Evolutionary conservation across 1,284 basidiomycete genomes (phyloP).

Genomic region (Leccinum subrobustum): DNA sequence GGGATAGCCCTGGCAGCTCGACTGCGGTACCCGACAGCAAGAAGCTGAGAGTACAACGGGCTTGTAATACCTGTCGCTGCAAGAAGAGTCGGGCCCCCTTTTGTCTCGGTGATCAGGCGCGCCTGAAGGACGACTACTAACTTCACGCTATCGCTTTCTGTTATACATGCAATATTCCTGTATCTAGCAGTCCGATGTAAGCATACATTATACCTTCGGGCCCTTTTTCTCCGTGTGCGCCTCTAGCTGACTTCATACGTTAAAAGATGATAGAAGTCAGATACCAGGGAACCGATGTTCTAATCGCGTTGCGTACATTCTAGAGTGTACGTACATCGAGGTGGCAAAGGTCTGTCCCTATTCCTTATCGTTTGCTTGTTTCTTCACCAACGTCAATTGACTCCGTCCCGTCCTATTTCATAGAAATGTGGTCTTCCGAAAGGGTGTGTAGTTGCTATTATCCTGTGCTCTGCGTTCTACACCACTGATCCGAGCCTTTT

Average conservation of each 20-base stretch:
- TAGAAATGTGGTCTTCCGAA: slow-evolving; percentile 85
- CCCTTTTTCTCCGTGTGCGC: not conserved
- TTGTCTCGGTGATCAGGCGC: not conserved
- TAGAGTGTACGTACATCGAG: slow-evolving; percentile 78
- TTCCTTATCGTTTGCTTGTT: not conserved
- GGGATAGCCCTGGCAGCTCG: not conserved
- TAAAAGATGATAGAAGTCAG: slow-evolving; percentile 56
- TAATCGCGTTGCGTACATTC: slow-evolving; percentile 72
- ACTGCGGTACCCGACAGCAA: slow-evolving; percentile 37
- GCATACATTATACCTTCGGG: slow-evolving; percentile 20
- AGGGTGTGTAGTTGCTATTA: slow-evolving; percentile 47
- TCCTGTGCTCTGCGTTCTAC: not conserved
- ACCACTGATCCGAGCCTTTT: not conserved
- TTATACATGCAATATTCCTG: not conserved
- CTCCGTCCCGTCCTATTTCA: not conserved
- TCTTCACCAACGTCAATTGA: not conserved
- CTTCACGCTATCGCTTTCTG: slow-evolving; percentile 5
- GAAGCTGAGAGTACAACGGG: slow-evolving; percentile 69
- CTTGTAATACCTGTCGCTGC: slow-evolving; percentile 72
- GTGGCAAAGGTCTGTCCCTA: slow-evolving; percentile 57
- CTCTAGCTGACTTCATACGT: not conserved
- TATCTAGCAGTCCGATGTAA: slow-evolving; percentile 51
- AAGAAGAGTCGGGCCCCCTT: slow-evolving; percentile 58
- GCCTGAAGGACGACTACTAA: not conserved
- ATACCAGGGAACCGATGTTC: slow-evolving; percentile 72